phyloP scores from a whole-genome alignment of 176 grass and related monocot species.

The Panicum miliaceum region DNA sequence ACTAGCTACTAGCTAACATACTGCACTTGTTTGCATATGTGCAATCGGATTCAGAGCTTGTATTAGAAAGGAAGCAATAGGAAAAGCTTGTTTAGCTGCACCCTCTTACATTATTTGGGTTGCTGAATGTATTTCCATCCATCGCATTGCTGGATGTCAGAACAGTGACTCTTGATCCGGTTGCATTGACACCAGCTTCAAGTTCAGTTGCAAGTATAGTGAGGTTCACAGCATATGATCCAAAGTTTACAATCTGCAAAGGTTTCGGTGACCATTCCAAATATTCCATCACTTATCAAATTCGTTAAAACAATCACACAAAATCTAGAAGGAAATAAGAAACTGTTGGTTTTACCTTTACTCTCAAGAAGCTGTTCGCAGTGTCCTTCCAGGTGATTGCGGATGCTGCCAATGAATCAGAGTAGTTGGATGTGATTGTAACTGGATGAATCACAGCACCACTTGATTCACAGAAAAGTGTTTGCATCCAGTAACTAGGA shows the following conservation, averaged over 20 bases:
- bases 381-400: too few species aligned
- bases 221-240: not conserved
- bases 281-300: not conserved
- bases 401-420: too few species aligned
- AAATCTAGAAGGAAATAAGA: too few species aligned
- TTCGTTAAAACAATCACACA: not conserved
- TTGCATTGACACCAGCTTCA: not conserved
- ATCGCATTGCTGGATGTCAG: not conserved
- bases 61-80: too few species aligned
- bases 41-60: too few species aligned
- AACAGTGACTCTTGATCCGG: not conserved
- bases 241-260: not conserved
- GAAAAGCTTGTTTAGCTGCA: too few species aligned
- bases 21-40: too few species aligned
- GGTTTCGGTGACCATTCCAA: not conserved
- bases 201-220: not conserved
- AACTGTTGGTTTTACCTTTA: too few species aligned
- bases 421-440: too few species aligned
- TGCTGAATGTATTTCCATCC: not conserved
- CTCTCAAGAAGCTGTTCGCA: too few species aligned
- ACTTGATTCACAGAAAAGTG: slow-evolving; percentile 67
- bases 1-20: too few species aligned
- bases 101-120: slow-evolving; percentile 29
- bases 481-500: slow-evolving; percentile 86
- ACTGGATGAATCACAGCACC: slow-evolving; percentile 48